Evolutionary conservation across 2,329 filamentous ascomycete genomes (phyloP).

Genomic region (Pseudocercospora macadamiae): DNA sequence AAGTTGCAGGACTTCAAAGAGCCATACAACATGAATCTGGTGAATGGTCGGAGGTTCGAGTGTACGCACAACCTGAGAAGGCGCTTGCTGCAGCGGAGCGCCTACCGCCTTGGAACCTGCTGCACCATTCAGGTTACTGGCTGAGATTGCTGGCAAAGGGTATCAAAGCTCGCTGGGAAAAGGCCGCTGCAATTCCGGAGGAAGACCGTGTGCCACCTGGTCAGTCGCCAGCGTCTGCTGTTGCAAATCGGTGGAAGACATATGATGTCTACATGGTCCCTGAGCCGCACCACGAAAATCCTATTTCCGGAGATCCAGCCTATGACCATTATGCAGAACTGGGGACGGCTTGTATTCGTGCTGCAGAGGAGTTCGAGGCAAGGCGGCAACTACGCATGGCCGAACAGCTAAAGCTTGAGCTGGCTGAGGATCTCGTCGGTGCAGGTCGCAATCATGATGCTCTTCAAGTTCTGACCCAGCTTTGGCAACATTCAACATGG

Average conservation of each 20-base stretch:
- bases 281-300: slow-evolving; percentile 60
- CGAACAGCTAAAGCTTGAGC: slow-evolving; percentile 58
- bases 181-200: slow-evolving; percentile 60
- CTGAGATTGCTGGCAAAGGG: slow-evolving; percentile 57
- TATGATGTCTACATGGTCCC: slow-evolving; percentile 66
- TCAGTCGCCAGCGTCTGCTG: slow-evolving; percentile 58
- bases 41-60: slow-evolving; percentile 19
- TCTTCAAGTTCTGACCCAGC: slow-evolving; percentile 52
- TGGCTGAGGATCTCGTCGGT: slow-evolving; percentile 58
- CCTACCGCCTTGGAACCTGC: slow-evolving; percentile 59
- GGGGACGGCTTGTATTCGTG: slow-evolving; percentile 52
- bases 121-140: slow-evolving; percentile 68
- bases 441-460: slow-evolving; percentile 56
- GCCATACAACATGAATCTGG: slow-evolving; percentile 15
- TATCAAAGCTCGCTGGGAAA: slow-evolving; percentile 52
- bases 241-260: slow-evolving; percentile 55
- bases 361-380: slow-evolving; percentile 52
- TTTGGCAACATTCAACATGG: slow-evolving; percentile 63
- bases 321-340: slow-evolving; percentile 59
- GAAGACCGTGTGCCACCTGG: slow-evolving; percentile 61
- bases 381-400: slow-evolving; percentile 58
- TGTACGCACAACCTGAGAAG: slow-evolving; percentile 57
- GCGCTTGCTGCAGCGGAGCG: slow-evolving; percentile 52
- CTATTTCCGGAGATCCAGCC: slow-evolving; percentile 46
- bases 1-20: slow-evolving; percentile 49